Conservation (phyloP, 345 rosid species). For the Camelina sativa region DNA sequence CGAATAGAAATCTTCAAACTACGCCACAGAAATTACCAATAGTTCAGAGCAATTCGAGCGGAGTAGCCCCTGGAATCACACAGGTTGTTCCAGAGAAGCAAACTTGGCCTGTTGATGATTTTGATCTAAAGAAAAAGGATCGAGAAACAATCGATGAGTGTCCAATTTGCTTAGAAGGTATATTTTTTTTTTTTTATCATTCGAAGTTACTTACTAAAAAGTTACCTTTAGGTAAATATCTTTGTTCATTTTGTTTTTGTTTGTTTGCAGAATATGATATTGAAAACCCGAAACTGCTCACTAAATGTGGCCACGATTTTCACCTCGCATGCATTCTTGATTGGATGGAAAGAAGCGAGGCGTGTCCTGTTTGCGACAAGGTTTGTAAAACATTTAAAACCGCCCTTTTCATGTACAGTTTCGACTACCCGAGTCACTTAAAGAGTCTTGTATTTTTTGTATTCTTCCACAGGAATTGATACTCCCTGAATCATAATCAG, state of each 20-base stretch:
- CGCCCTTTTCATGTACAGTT: not conserved
- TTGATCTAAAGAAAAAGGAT: constrained; percentile 47
- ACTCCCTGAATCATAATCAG: constrained; percentile 22
- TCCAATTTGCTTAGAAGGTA: constrained; percentile 96
- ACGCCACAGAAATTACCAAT: constrained; percentile 48
- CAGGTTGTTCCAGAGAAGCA: constrained; percentile 53
- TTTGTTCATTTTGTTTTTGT: constrained; percentile 10
- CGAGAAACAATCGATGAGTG: constrained; percentile 62
- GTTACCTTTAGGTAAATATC: not conserved
- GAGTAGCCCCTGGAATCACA: constrained; percentile 47
- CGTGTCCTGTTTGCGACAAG: constrained; percentile 92
- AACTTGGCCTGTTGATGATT: constrained; percentile 52
- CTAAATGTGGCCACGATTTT: constrained; percentile 83
- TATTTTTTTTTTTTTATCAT: not conserved
- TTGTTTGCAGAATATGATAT: constrained; percentile 69
- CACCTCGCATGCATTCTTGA: constrained; percentile 89
- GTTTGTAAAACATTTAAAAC: constrained; percentile 44
- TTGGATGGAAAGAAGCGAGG: constrained; percentile 97
- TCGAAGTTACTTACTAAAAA: not conserved
- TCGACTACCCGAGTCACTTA: not conserved
- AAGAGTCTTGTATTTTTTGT: not conserved
- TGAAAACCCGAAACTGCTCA: constrained; percentile 79
- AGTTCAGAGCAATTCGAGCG: constrained; percentile 49
- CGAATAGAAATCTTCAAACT: constrained; percentile 50
- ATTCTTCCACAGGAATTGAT: constrained; percentile 35